phyloP scores from a whole-genome alignment of 768 basidiomycete species.

The Candolleomyces aberdarensis region DNA sequence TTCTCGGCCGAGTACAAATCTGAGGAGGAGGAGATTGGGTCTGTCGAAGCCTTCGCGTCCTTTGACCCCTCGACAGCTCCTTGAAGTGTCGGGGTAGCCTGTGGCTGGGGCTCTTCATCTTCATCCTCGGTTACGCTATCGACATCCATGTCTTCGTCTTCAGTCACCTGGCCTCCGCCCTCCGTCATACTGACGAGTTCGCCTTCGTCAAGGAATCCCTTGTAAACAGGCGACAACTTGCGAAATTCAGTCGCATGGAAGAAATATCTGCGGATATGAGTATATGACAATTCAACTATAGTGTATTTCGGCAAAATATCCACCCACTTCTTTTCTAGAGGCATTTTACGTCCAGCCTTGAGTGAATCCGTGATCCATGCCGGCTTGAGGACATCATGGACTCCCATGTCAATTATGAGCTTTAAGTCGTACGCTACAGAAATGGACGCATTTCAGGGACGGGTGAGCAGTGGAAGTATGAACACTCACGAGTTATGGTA shows the following conservation, averaged over 20 bases:
- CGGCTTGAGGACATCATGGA: conserved; percentile 72
- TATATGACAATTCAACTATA: neutral
- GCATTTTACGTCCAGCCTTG: conserved; percentile 48
- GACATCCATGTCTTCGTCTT: no score
- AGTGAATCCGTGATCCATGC: conserved; percentile 82
- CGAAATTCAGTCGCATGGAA: conserved; percentile 58
- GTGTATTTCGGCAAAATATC: neutral
- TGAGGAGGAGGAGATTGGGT: conserved; percentile 26
- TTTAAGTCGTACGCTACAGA: conserved; percentile 65
- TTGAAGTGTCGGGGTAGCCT: conserved; percentile 43
- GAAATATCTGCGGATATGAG: conserved; percentile 55
- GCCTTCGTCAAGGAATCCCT: conserved; percentile 44
- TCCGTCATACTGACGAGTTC: neutral
- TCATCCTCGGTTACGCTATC: conserved; percentile 17
- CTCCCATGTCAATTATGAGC: conserved; percentile 65
- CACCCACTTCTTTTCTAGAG: conserved; percentile 65
- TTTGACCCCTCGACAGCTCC: conserved; percentile 12
- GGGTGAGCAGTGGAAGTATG: neutral
- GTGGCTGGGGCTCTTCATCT: conserved; percentile 13
- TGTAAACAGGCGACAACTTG: conserved; percentile 34
- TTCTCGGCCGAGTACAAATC: conserved; percentile 57
- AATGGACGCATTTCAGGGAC: neutral
- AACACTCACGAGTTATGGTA: conserved; percentile 56
- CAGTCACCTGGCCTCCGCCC: no score
- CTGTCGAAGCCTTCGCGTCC: conserved; percentile 5